Evolutionary conservation across 78 protist species (phyloP).

Genomic region (Carpediemonas membranifera): DNA sequence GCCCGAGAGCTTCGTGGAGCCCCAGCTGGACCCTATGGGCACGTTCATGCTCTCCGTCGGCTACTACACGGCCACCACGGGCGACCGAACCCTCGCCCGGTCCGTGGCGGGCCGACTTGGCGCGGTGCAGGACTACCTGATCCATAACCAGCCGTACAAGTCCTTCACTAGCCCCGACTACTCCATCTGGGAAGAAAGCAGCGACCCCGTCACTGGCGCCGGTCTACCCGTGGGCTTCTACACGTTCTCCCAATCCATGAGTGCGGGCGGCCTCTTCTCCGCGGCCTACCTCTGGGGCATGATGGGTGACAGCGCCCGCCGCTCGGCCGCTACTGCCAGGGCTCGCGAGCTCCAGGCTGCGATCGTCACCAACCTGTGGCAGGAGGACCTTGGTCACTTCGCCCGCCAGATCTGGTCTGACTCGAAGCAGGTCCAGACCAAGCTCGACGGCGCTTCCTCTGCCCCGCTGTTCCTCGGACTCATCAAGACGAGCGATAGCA

Average conservation of each 20-base stretch:
- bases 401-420: neutral
- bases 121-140: no score
- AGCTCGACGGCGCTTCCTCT: neutral
- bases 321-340: neutral
- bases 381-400: neutral
- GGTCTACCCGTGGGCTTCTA: slow-evolving; percentile 7
- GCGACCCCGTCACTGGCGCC: slow-evolving; percentile 1
- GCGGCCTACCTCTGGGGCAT: neutral
- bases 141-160: neutral
- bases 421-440: neutral
- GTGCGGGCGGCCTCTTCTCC: slow-evolving; percentile 6
- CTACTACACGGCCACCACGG: neutral
- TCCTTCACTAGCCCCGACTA: neutral
- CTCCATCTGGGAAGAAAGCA: slow-evolving; percentile 11
- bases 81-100: no score
- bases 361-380: neutral
- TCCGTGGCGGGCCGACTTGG: no score
- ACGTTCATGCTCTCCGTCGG: neutral
- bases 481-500: no score
- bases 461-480: neutral
- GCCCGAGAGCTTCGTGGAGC: slow-evolving; percentile 25
- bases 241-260: slow-evolving; percentile 20
- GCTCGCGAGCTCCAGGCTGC: neutral
- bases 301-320: no score
- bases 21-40: slow-evolving; percentile 7